These are phyloP conservation scores for Xylaria castorea DNA, from an alignment of 495 filamentous ascomycete species.

Conservation along the genomic window DNA sequence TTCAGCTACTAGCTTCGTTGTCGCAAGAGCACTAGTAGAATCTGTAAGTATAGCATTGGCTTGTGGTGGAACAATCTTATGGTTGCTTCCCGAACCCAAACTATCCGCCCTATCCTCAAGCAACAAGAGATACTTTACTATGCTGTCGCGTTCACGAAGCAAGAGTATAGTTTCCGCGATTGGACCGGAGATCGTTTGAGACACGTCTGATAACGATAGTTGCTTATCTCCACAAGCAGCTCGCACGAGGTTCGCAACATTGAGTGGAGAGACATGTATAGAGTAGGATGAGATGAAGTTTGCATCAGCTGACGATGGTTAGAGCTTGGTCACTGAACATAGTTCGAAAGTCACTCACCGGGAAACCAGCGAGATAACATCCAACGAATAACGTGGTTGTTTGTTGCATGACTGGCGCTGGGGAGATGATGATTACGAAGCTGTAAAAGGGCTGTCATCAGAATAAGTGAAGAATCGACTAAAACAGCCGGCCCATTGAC, in stretches of 20 bases:
- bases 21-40: constrained; percentile 47
- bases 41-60: constrained; percentile 37
- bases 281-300: constrained; percentile 50
- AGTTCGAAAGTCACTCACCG: constrained; percentile 53
- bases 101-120: constrained; percentile 34
- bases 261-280: constrained; percentile 48
- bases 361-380: constrained; percentile 79
- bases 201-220: constrained; percentile 32
- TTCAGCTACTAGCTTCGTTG: constrained; percentile 56
- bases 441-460: constrained; percentile 72
- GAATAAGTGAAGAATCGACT: constrained; percentile 76
- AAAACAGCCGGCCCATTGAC: constrained; percentile 80
- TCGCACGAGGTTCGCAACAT: constrained; percentile 53
- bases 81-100: constrained; percentile 12
- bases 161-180: constrained; percentile 40
- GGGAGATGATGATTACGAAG: constrained; percentile 67
- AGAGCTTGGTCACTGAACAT: not conserved
- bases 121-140: constrained; percentile 52
- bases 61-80: constrained; percentile 1
- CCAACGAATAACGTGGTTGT: constrained; percentile 78
- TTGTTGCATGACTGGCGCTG: constrained; percentile 66
- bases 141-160: constrained; percentile 32
- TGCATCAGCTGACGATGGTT: constrained; percentile 41
- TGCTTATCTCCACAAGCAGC: constrained; percentile 49
- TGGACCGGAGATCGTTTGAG: constrained; percentile 45